Percentiles rank a stretch among this genome's conserved stretches.
phyloP scores from a whole-genome alignment of 257 asterid genomes.

The Pogostemon cablin region DNA sequence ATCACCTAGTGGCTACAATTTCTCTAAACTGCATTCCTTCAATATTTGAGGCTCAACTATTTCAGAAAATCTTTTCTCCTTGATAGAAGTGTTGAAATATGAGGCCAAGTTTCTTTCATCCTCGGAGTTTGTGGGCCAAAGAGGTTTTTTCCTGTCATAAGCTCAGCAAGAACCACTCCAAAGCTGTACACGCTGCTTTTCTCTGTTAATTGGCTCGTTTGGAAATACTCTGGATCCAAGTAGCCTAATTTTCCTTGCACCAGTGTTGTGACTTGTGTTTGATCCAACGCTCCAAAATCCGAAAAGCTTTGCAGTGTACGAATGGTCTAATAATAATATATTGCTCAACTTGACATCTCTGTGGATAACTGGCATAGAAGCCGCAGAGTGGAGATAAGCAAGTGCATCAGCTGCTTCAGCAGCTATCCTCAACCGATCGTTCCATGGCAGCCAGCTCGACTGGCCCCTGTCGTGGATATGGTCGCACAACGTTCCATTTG shows the following conservation, averaged over 20 bases:
- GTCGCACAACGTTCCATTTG: slow-evolving; percentile 33
- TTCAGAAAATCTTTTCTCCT: slow-evolving; percentile 38
- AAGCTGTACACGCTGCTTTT: slow-evolving; percentile 44
- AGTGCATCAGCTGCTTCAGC: too few relatives aligned
- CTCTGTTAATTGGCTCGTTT: slow-evolving; percentile 37
- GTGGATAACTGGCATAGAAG: slow-evolving; percentile 30
- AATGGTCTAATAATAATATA: slow-evolving; percentile 30
- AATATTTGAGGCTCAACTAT: slow-evolving; percentile 44
- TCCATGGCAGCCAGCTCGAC: slow-evolving; percentile 35
- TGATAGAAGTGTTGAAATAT: slow-evolving; percentile 38
- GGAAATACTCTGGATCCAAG: slow-evolving; percentile 44
- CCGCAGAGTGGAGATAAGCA: too few relatives aligned
- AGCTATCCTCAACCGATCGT: neutral
- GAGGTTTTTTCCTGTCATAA: slow-evolving; percentile 44
- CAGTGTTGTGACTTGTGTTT: slow-evolving; percentile 34
- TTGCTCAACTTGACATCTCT: slow-evolving; percentile 43
- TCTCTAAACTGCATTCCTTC: slow-evolving; percentile 48
- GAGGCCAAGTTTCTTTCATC: slow-evolving; percentile 43
- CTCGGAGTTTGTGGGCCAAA: slow-evolving; percentile 7
- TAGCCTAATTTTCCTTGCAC: slow-evolving; percentile 47
- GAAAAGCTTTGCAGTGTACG: slow-evolving; percentile 34
- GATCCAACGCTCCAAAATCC: slow-evolving; percentile 44
- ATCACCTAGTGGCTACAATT: slow-evolving; percentile 37
- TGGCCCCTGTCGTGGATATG: slow-evolving; percentile 30
- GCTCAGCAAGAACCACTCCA: slow-evolving; percentile 49